phyloP scores from a whole-genome alignment of 306 rosid species.

The Pueraria montana region DNA sequence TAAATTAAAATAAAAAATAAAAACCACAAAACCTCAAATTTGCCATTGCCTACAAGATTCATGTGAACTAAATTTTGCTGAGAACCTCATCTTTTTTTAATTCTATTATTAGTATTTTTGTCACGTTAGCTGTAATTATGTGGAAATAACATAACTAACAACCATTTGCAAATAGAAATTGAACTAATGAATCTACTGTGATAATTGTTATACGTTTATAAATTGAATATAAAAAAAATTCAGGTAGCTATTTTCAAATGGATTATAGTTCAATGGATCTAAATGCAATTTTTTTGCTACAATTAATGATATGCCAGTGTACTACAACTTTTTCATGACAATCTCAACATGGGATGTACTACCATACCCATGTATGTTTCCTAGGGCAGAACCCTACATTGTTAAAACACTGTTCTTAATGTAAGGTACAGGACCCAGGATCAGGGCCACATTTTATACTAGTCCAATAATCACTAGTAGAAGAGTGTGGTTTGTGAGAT shows the following conservation, averaged over 20 bases:
- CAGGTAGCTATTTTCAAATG: neutral
- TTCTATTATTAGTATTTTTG: neutral
- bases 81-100: neutral
- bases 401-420: constrained; percentile 9
- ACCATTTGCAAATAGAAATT: neutral
- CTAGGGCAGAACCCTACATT: constrained; percentile 25
- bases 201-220: neutral
- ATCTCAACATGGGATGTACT: constrained; percentile 22
- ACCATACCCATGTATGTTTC: neutral
- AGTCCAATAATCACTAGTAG: neutral
- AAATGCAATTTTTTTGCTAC: neutral
- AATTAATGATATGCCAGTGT: neutral
- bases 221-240: neutral
- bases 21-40: neutral
- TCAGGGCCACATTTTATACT: neutral
- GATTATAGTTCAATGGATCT: neutral
- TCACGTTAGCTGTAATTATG: neutral
- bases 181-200: neutral
- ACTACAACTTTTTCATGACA: constrained; percentile 2
- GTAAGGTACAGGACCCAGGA: constrained; percentile 10
- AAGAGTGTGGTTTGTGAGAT: constrained; percentile 25
- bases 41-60: neutral
- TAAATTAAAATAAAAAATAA: neutral
- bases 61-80: neutral
- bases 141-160: neutral